These are phyloP conservation scores for Botrytis cinerea DNA, from an alignment of 2,329 filamentous ascomycete species.

Conservation along the genomic window DNA sequence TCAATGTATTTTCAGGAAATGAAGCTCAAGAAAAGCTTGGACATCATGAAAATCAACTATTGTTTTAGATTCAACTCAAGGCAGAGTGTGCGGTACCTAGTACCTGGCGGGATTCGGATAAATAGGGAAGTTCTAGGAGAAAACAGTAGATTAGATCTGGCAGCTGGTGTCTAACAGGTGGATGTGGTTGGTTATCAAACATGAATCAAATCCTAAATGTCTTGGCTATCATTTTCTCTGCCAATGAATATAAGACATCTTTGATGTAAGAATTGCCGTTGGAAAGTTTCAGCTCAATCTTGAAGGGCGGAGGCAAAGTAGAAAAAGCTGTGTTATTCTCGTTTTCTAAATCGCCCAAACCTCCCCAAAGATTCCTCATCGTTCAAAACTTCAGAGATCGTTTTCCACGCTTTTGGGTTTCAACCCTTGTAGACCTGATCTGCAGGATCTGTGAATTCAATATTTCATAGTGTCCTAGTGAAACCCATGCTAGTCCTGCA, in stretches of 20 bases:
- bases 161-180: constrained; percentile 11
- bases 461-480: constrained; percentile 27
- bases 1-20: not conserved
- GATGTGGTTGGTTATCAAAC: not conserved
- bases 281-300: not conserved
- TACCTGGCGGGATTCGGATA: constrained; percentile 7
- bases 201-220: constrained; percentile 22
- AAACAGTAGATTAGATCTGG: constrained; percentile 8
- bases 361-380: not conserved
- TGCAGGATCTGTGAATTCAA: constrained; percentile 34
- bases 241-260: constrained; percentile 13
- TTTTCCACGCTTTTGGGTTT: constrained; percentile 13
- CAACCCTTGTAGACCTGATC: constrained; percentile 21
- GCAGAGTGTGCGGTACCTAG: not conserved
- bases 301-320: not conserved
- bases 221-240: constrained; percentile 13
- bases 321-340: not conserved
- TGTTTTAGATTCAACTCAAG: constrained; percentile 12
- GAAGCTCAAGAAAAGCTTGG: constrained; percentile 13
- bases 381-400: not conserved
- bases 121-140: constrained; percentile 1
- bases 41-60: constrained; percentile 4
- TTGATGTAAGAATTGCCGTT: not conserved
- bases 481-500: constrained; percentile 20
- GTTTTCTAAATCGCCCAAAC: not conserved